Base-by-base conservation (phyloP, 352 stramenopile species). In the Globisporangium radiosum region DNA sequence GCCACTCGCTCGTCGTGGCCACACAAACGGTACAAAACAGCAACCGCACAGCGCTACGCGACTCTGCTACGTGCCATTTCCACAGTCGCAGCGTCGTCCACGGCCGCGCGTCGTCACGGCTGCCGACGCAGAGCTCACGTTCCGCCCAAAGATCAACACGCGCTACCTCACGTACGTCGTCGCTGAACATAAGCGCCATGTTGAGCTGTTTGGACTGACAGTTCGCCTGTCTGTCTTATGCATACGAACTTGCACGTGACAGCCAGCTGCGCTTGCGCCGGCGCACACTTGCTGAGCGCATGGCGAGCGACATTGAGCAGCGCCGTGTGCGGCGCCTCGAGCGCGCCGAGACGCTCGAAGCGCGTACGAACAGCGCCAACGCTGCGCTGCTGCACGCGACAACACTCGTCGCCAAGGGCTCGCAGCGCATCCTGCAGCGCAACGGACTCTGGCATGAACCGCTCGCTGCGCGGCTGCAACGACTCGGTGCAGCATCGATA, bases 121-220 rank as follows among this genome's bases (percentile, higher is more conserved):
- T 11, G 65, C 66, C 7, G 65, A 75, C 4, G 62, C 47, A 3
- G 72, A 85, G 33, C 63, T 80, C 10, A 80, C 75, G 4, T 87
- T 85, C 45, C 68, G 67, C 7, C 75, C 77, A 10, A 83, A 69
- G 56, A 85, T 87, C 60, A 87, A 87, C 69, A 64, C 19, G 2
- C 15, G 56, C 7, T 78, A 68, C 40, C 37, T 56, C 39, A 45
- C 48, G 57, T 57, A 43, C 40, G 57, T 47, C 14, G 6, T 7
- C 9, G 15, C n/a, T 5, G 4, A 17, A 47, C 43, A 15, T 8
- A 11, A 17, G n/a, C 13, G 43, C 59, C 59, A 19, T 9, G 47
- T 58, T 42, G 14, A 38, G 11, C 58, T 17, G 5, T 10, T 47
- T 2, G 1, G 25, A 33, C 25, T 33, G 25, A 33, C 25, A 3